Evolutionary conservation across 2,329 filamentous ascomycete species (phyloP).

Genomic region (Botryotinia globosa): DNA sequence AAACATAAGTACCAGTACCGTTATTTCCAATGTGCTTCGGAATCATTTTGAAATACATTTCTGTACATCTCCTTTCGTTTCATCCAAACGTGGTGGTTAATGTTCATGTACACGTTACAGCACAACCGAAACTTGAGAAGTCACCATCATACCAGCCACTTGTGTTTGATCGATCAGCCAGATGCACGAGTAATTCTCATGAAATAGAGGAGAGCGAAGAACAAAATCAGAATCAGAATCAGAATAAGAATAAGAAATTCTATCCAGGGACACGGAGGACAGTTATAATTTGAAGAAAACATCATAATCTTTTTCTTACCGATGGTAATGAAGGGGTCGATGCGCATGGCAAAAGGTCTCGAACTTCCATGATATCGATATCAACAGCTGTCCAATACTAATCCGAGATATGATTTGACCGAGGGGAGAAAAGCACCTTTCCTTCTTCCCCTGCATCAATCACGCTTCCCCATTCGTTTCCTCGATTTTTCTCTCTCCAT

Average conservation of each 20-base stretch:
- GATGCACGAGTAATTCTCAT: neutral
- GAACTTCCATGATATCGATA: neutral
- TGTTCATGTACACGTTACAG: slow-evolving; percentile 13
- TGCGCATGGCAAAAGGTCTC: slow-evolving; percentile 1
- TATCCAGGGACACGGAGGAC: neutral
- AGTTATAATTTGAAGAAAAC: neutral
- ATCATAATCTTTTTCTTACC: neutral
- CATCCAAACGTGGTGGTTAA: slow-evolving; percentile 2
- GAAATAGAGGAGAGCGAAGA: neutral
- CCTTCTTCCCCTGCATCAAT: neutral
- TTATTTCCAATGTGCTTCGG: neutral
- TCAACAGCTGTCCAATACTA: neutral
- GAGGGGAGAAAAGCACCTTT: neutral
- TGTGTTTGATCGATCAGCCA: neutral
- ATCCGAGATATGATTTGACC: neutral
- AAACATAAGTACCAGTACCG: neutral
- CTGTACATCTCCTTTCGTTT: neutral
- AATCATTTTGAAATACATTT: neutral
- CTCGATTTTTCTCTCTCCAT: neutral
- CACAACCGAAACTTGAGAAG: slow-evolving; percentile 3
- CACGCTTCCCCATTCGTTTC: slow-evolving; percentile 6
- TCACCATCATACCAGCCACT: neutral
- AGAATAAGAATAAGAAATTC: neutral
- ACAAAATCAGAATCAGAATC: neutral
- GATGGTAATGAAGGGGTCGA: slow-evolving; percentile 9